Conservation (phyloP, 257 asterid genomes). For the Haberlea rhodopensis region DNA sequence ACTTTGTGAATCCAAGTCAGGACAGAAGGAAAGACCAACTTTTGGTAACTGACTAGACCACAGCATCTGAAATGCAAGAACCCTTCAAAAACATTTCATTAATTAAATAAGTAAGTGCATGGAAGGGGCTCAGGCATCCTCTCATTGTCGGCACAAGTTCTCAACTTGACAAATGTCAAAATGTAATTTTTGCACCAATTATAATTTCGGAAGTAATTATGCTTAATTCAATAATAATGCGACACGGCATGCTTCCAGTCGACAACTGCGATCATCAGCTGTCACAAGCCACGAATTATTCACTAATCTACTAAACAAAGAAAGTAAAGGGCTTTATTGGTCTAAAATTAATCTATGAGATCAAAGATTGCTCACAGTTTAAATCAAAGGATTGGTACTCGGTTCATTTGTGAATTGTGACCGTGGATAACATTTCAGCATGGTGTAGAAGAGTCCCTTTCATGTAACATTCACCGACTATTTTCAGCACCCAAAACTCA, state of each 20-base stretch:
- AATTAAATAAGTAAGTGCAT: background rate
- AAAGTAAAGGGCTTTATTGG: conserved; percentile 1
- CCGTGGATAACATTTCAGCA: background rate
- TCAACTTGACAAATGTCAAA: conserved; percentile 7
- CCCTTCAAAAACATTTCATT: background rate
- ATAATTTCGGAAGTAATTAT: background rate
- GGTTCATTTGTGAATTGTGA: background rate
- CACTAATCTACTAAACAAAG: background rate
- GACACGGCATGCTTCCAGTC: background rate
- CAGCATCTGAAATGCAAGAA: background rate
- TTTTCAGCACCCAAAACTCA: background rate
- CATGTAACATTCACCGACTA: conserved; percentile 13
- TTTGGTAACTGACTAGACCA: conserved; percentile 1
- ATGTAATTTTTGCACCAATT: conserved; percentile 7
- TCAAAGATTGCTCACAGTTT: background rate
- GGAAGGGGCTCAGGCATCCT: background rate
- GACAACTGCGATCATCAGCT: background rate
- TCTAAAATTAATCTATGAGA: background rate
- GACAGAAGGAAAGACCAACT: background rate
- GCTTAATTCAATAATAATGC: background rate
- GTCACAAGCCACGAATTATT: background rate
- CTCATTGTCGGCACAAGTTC: background rate
- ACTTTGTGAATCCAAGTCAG: background rate
- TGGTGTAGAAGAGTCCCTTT: conserved; percentile 13
- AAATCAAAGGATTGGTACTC: background rate